Evolutionary conservation across 495 filamentous ascomycete species (phyloP), one percentile per base, ranked within the genome.

Genomic region (Trichocladium antarcticum): DNA sequence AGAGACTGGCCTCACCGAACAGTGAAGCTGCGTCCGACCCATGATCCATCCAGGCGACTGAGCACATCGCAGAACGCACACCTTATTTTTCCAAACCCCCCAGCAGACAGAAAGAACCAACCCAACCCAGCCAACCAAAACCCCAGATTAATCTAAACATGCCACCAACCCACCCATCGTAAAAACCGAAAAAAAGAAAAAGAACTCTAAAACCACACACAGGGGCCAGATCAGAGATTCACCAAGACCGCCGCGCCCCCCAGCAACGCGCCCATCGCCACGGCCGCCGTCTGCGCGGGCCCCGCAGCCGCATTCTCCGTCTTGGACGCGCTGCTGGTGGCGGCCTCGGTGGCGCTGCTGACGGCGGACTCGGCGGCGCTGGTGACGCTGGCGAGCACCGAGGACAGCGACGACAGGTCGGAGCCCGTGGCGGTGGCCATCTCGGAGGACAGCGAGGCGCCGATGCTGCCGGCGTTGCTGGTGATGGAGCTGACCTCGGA

Each of bases 191-290:
- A n/a, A n/a, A n/a, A n/a, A n/a, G n/a, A 22, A 50, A 7, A 1
- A n/a, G n/a, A n/a, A n/a, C n/a, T n/a, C n/a, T n/a, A n/a, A n/a
- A n/a, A n/a, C 24, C 24, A 27, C 24, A 27, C 24, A 27, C 8
- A 27, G 4, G 8, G 24, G 8, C 24, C 24, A 27, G 8, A 27
- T 60, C 53, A 66, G 21, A 66, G 14, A 42, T 61, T 56, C 14
- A 45, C 64, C 36, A 62, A 15, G 12, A 65, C 48, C 7, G 58
- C 66, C 12, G 55, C 63, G 48, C 58, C 66, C 14, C 67, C 68
- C 11, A 69, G 55, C 10, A 72, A 49, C 28, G 60, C 66, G 22
- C 62, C 68, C 10, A 67, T 29, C 10, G 57, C 68, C 8, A 70
- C 37, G 21, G 60, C 67, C 27, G 52, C 68, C 7, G 64, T 69